Conservation (phyloP, 1,139 yeast species). For the Suhomyces bolitotheri region DNA sequence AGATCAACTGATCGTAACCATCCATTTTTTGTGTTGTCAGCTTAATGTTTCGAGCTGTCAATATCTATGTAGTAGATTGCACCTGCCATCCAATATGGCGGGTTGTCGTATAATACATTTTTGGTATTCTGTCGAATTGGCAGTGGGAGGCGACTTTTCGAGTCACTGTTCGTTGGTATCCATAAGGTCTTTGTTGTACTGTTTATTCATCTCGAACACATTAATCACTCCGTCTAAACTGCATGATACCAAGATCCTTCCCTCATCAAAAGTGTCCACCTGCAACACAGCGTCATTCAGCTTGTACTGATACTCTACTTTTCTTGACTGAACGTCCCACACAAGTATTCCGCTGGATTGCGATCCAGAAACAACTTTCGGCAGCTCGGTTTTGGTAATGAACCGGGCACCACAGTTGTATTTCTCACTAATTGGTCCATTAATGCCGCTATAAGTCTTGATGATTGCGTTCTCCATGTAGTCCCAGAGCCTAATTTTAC, state of each 20-base stretch:
- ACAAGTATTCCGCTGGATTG: conserved; percentile 59
- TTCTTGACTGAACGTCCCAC: conserved; percentile 76
- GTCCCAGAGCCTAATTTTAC: conserved; percentile 77
- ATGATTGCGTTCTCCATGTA: conserved; percentile 75
- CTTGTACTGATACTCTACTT: conserved; percentile 42
- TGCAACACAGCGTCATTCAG: conserved; percentile 46
- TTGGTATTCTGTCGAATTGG: too few relatives aligned
- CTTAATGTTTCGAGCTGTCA: too few relatives aligned
- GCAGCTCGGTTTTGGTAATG: conserved; percentile 30
- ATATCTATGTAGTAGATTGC: too few relatives aligned
- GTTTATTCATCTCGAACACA: conserved; percentile 25
- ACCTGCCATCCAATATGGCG: too few relatives aligned
- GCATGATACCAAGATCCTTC: conserved; percentile 43
- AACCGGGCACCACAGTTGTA: conserved; percentile 54
- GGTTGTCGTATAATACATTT: too few relatives aligned
- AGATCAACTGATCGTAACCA: too few relatives aligned
- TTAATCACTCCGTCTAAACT: conserved; percentile 27
- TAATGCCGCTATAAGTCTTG: conserved; percentile 60
- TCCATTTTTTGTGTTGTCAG: too few relatives aligned
- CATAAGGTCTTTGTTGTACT: too few relatives aligned
- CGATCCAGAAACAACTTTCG: conserved; percentile 64
- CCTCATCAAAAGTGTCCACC: conserved; percentile 42
- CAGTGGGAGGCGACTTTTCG: too few relatives aligned
- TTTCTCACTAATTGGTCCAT: conserved; percentile 42
- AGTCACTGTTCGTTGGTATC: too few relatives aligned